Base-by-base conservation (phyloP, 2,329 filamentous ascomycete species). In the Thermomyces lanuginosus region DNA sequence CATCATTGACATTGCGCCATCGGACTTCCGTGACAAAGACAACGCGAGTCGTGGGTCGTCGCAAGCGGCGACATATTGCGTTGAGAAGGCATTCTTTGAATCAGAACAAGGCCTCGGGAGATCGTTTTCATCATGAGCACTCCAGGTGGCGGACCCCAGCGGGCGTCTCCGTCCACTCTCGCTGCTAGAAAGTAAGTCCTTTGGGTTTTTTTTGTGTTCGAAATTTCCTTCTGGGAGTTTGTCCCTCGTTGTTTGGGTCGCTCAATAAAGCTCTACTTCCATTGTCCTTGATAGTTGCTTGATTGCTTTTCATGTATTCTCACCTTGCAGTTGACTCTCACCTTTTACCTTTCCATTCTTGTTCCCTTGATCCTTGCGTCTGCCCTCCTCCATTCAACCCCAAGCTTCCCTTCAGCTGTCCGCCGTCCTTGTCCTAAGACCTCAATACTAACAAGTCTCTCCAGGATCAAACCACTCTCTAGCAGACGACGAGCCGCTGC, bases 81-180 rank as follows among this genome's bases (percentile, higher is more conserved):
- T n/a, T n/a, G n/a, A n/a, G n/a, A n/a, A n/a, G n/a, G n/a, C n/a
- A n/a, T n/a, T n/a, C n/a, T n/a, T n/a, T n/a, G n/a, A n/a, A n/a
- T n/a, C n/a, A n/a, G n/a, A n/a, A n/a, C n/a, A n/a, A 29, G 31
- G 14, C 22, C 17, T 22, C 27, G 28, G 17, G 32, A 32, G 10
- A 24, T 34, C 21, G 38, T 40, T 13, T 48, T 49, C 32, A 46
- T 46, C 8, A 53, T 54, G 26, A 51, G 50, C 16, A 53, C 52
- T 28, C 48, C 50, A 15, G 53, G 52, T 24, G 61, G 65, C 2
- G 49, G 53, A 37, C 56, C 58, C 14, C 53, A 58, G 38, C 56
- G 55, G 46, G 64, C 64, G 17, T 67, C 63, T 15, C 63, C 64
- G 20, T 63, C 64, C 20, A 64, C 68, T 46, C 26, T 67, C 47